These are phyloP conservation scores for Stylonectria norvegica DNA, from an alignment of 2,329 filamentous ascomycete species.

Conservation along the genomic window DNA sequence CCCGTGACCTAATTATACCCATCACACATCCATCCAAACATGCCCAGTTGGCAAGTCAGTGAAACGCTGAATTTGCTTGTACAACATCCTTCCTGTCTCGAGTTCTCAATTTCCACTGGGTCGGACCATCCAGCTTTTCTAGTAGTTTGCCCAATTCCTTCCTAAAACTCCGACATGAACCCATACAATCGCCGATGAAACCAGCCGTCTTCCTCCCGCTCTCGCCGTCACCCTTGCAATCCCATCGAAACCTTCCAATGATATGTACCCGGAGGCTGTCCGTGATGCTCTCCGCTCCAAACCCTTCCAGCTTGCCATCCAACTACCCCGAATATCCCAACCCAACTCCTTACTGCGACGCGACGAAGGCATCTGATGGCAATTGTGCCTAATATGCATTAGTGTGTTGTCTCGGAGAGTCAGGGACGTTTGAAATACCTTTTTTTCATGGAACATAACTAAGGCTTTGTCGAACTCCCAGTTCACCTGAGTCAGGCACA, in stretches of 20 bases:
- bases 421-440: constrained; percentile 46
- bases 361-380: constrained; percentile 47
- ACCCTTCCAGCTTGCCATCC: background rate
- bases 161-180: constrained; percentile 23
- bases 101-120: constrained; percentile 7
- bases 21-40: no score
- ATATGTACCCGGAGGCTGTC: no score
- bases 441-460: constrained; percentile 70
- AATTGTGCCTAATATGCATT: constrained; percentile 38
- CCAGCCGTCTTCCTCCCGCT: background rate
- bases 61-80: constrained; percentile 15
- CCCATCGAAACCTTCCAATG: no score
- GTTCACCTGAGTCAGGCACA: constrained; percentile 74
- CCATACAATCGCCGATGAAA: constrained; percentile 17
- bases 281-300: no score
- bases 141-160: constrained; percentile 13
- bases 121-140: constrained; percentile 7
- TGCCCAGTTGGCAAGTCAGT: no score
- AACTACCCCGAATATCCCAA: background rate
- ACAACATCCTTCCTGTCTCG: constrained; percentile 13
- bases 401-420: constrained; percentile 8
- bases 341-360: background rate
- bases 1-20: no score
- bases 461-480: constrained; percentile 80
- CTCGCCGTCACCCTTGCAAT: no score